These are phyloP conservation scores for Fusarium albidum DNA, from an alignment of 2,329 filamentous ascomycete species.

Conservation along the genomic window DNA sequence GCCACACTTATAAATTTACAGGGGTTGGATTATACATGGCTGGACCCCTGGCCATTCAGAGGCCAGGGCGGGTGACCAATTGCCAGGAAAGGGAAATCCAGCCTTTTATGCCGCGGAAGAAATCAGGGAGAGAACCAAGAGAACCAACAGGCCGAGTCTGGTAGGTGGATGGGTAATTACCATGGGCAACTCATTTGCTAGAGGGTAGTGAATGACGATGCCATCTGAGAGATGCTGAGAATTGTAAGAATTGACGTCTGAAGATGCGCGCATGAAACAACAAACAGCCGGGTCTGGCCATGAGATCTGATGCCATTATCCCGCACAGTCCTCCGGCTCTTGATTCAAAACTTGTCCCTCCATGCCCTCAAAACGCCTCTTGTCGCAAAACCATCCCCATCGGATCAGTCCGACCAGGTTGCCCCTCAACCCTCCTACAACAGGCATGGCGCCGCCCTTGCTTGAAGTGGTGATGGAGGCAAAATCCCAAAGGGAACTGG, in stretches of 20 bases:
- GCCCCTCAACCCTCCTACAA: constrained; percentile 20
- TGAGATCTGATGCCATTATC: background rate
- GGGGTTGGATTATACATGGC: no score
- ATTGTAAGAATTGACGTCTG: background rate
- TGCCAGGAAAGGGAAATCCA: constrained; percentile 22
- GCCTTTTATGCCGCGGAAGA: background rate
- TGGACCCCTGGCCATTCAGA: constrained; percentile 25
- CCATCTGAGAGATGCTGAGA: constrained; percentile 21
- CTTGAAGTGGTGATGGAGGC: constrained; percentile 28
- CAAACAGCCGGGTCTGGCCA: constrained; percentile 1
- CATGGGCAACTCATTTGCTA: background rate
- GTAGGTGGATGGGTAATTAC: constrained; percentile 25
- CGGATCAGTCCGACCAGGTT: constrained; percentile 4
- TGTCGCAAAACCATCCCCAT: constrained; percentile 10
- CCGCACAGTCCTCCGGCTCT: background rate
- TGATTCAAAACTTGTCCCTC: constrained; percentile 10
- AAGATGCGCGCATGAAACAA: background rate
- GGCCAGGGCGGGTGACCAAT: constrained; percentile 15
- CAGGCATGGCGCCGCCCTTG: constrained; percentile 22
- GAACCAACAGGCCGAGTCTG: constrained; percentile 8
- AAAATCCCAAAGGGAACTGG: constrained; percentile 17
- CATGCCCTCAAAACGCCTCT: constrained; percentile 11
- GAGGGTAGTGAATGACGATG: background rate
- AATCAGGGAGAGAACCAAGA: background rate
- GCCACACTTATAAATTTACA: no score